Evolutionary conservation across 306 rosid species (phyloP).

Genomic region (Elaeagnus macrophylla): DNA sequence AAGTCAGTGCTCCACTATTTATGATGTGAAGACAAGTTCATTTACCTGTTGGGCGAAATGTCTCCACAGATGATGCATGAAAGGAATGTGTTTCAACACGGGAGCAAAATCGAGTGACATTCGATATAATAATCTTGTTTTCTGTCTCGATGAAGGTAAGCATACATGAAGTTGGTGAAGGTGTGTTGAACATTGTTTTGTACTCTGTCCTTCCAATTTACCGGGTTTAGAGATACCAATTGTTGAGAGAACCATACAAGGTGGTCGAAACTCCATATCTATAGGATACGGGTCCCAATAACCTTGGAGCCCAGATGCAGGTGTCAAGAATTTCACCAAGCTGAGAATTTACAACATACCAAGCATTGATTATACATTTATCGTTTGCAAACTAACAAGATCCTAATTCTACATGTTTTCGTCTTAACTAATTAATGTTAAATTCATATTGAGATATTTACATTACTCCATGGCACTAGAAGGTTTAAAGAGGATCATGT

Average conservation of each 20-base stretch:
- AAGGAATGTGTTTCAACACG: constrained; percentile 66
- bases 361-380: background rate
- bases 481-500: too few species aligned
- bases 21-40: background rate
- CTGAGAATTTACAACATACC: constrained; percentile 43
- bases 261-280: constrained; percentile 93
- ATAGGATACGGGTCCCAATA: constrained; percentile 98
- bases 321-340: constrained; percentile 85
- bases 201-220: constrained; percentile 70
- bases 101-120: constrained; percentile 94
- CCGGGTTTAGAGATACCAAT: constrained; percentile 96
- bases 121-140: constrained; percentile 79
- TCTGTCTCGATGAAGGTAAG: constrained; percentile 70
- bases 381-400: too few species aligned
- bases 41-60: constrained; percentile 84
- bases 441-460: too few species aligned
- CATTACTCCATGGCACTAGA: too few species aligned
- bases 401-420: too few species aligned
- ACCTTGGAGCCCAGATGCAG: constrained; percentile 81
- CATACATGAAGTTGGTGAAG: constrained; percentile 94
- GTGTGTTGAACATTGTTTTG: constrained; percentile 64
- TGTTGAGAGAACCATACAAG: constrained; percentile 92
- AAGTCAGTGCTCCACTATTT: background rate
- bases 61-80: constrained; percentile 71
- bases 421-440: background rate